A percentile compares a stretch with the other conserved stretches of the same genome.
These are phyloP conservation scores for Trypanosoma rangeli DNA, from an alignment of 208 protist species.

Conservation along the genomic window DNA sequence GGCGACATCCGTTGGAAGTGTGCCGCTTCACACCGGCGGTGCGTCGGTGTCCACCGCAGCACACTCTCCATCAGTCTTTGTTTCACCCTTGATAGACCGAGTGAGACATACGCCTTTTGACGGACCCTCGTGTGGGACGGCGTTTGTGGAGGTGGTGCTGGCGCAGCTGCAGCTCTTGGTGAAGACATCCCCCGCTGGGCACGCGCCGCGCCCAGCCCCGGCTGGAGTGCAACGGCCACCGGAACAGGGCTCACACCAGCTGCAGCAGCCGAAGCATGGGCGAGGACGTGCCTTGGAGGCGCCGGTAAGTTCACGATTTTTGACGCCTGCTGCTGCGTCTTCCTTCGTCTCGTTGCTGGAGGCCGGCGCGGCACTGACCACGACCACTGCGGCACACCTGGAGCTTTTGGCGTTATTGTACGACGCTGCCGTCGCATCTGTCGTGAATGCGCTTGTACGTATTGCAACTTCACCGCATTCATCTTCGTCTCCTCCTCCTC, in stretches of 20 bases:
- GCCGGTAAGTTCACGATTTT: not conserved
- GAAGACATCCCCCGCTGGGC: not conserved
- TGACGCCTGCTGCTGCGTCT: constrained; percentile 6
- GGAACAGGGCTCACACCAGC: not conserved
- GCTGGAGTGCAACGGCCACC: not conserved
- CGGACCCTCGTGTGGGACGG: constrained; percentile 12
- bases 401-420: constrained; percentile 7
- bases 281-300: not conserved
- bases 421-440: constrained; percentile 1
- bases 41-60: not conserved
- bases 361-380: not conserved
- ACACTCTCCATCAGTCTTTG: not conserved
- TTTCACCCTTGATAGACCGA: not conserved
- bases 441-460: not conserved
- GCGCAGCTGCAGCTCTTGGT: not conserved
- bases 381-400: not conserved
- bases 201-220: not conserved
- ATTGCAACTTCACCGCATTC: not conserved
- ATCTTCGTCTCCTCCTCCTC: not conserved
- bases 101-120: constrained; percentile 9
- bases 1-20: not conserved
- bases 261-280: no score
- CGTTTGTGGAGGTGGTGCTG: constrained; percentile 9
- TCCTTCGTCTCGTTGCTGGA: constrained; percentile 6
- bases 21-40: not conserved